phyloP scores from a whole-genome alignment of 2,329 filamentous ascomycete species.

The Fusarium tanahbumbuense region DNA sequence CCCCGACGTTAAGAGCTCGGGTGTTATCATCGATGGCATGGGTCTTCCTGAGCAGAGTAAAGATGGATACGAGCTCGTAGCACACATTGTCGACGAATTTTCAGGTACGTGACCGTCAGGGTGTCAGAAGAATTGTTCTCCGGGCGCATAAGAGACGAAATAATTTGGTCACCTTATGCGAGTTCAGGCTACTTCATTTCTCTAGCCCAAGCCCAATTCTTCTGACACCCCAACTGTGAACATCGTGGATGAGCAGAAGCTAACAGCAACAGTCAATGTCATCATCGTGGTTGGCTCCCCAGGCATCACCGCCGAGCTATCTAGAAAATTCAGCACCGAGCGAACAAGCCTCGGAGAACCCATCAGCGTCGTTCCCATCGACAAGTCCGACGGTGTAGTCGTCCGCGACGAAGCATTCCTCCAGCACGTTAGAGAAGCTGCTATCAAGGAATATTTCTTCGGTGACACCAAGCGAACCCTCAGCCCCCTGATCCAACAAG shows the following conservation, averaged over 20 bases:
- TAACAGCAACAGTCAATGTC: slow-evolving; percentile 75
- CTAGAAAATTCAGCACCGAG: slow-evolving; percentile 71
- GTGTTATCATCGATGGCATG: slow-evolving; percentile 87
- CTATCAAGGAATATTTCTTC: slow-evolving; percentile 95
- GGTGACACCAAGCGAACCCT: slow-evolving; percentile 81
- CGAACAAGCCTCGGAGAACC: slow-evolving; percentile 71
- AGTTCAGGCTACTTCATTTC: no score
- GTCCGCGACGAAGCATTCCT: slow-evolving; percentile 80
- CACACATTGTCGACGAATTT: slow-evolving; percentile 75
- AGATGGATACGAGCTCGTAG: slow-evolving; percentile 78
- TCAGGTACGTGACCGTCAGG: slow-evolving; percentile 53
- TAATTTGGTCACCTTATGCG: no score
- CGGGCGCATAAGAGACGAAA: no score
- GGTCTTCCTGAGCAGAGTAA: slow-evolving; percentile 74
- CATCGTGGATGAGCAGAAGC: not conserved
- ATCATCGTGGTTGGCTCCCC: slow-evolving; percentile 86
- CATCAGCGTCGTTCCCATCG: slow-evolving; percentile 80
- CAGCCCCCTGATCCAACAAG: slow-evolving; percentile 86
- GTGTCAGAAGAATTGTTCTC: no score
- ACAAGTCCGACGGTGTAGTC: slow-evolving; percentile 87
- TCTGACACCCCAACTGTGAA: not conserved
- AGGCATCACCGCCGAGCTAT: slow-evolving; percentile 78
- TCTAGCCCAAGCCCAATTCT: no score
- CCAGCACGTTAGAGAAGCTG: slow-evolving; percentile 77
- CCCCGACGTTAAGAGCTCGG: slow-evolving; percentile 74